Conservation (phyloP, 805 yeast genomes). For the Kodamaea neixiangensis region DNA sequence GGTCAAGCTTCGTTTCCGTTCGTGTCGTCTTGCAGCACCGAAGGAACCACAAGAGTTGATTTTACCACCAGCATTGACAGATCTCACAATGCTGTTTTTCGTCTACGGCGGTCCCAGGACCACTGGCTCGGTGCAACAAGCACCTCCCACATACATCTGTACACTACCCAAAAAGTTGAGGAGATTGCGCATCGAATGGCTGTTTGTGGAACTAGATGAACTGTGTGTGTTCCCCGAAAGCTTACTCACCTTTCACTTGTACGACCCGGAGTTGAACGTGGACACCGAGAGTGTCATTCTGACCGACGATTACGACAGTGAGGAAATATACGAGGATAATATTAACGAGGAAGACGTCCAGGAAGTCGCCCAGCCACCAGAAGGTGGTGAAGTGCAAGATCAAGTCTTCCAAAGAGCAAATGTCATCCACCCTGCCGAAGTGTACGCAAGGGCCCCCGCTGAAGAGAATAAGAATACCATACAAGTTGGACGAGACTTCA, state of each 20-base stretch:
- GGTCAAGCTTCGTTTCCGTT: neutral
- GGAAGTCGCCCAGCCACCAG: neutral
- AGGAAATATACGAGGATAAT: neutral
- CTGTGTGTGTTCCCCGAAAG: neutral
- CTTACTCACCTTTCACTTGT: neutral
- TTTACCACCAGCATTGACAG: neutral
- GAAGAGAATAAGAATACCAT: neutral
- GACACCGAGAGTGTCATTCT: neutral
- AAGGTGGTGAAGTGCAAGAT: neutral
- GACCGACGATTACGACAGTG: neutral
- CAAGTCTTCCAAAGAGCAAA: neutral
- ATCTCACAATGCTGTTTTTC: slow-evolving; percentile 2
- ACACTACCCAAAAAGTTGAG: neutral
- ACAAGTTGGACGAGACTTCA: neutral
- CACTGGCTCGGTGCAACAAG: neutral
- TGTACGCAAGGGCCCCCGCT: neutral
- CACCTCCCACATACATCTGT: neutral
- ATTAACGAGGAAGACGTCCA: neutral
- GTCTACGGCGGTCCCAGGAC: neutral
- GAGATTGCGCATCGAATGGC: neutral
- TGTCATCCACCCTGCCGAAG: neutral
- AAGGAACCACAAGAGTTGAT: neutral
- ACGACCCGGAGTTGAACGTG: slow-evolving; percentile 1
- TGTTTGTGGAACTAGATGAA: neutral
- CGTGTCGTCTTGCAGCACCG: neutral